Percentiles rank a stretch among this genome's conserved stretches.
These are phyloP conservation scores for Alliaria petiolata DNA, from an alignment of 345 rosid species.

Conservation along the genomic window DNA sequence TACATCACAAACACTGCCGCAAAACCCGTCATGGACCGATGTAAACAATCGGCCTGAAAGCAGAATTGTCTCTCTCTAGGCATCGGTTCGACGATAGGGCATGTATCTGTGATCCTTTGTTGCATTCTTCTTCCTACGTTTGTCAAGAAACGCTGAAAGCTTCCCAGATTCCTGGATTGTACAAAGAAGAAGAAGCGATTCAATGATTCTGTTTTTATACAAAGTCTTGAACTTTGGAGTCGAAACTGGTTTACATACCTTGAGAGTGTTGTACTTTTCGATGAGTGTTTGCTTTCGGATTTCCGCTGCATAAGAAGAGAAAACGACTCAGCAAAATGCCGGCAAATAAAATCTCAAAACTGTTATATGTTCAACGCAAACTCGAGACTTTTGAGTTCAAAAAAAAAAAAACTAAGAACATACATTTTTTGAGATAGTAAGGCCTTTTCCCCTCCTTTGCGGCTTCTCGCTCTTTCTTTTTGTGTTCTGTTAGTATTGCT, in stretches of 20 bases:
- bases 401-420: not conserved
- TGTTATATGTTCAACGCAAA: not conserved
- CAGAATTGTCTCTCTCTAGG: slow-evolving; percentile 19
- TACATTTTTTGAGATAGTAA: slow-evolving; percentile 85
- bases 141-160: slow-evolving; percentile 75
- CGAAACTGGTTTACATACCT: slow-evolving; percentile 41
- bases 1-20: not conserved
- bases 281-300: slow-evolving; percentile 64
- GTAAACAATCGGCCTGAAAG: not conserved
- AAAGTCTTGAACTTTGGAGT: not conserved
- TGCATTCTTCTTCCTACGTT: slow-evolving; percentile 83
- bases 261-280: slow-evolving; percentile 70
- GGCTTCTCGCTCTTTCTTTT: slow-evolving; percentile 85
- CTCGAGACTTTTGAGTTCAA: not conserved
- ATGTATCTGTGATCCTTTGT: slow-evolving; percentile 82
- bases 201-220: slow-evolving; percentile 10
- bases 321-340: slow-evolving; percentile 16
- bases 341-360: not conserved
- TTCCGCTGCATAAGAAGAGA: slow-evolving; percentile 59
- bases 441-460: slow-evolving; percentile 81
- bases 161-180: slow-evolving; percentile 65
- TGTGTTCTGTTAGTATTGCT: slow-evolving; percentile 67
- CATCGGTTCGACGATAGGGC: slow-evolving; percentile 63
- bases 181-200: not conserved
- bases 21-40: not conserved